A percentile compares a stretch with the other conserved stretches of the same genome.
Evolutionary conservation across 768 basidiomycete genomes (phyloP).

Genomic region (Rhodosporidiobolus odoratus): DNA sequence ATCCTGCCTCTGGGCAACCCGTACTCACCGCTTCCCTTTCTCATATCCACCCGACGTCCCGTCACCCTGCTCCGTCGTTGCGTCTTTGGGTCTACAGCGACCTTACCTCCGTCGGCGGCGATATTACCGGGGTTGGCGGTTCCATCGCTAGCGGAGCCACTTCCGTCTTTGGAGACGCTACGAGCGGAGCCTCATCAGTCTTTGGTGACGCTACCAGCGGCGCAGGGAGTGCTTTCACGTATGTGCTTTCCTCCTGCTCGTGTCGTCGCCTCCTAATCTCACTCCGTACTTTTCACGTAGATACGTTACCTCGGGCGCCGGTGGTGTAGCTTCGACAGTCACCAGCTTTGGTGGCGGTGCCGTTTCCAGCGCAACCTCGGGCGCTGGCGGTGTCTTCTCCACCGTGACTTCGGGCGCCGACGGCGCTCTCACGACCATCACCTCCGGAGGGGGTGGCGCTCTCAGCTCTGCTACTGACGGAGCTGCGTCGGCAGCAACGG

Average conservation of each 20-base stretch:
- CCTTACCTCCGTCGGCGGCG: slow-evolving; percentile 6
- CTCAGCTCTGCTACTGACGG: not conserved
- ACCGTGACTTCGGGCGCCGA: slow-evolving; percentile 1
- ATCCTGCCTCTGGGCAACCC: not conserved
- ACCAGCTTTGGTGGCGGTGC: not conserved
- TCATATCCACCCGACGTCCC: not conserved
- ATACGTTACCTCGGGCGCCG: not conserved
- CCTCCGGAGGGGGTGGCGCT: not conserved
- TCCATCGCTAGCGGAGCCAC: slow-evolving; percentile 4
- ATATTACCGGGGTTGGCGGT: slow-evolving; percentile 8
- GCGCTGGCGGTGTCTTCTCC: not conserved
- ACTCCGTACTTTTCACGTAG: not conserved
- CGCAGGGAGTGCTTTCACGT: not conserved
- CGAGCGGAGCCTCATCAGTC: not conserved
- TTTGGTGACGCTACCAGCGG: not conserved
- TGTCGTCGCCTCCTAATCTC: not conserved
- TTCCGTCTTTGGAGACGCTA: slow-evolving; percentile 10
- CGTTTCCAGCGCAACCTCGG: slow-evolving; percentile 2
- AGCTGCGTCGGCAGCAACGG: not conserved
- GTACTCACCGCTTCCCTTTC: too few species aligned
- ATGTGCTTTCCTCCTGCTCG: too few species aligned
- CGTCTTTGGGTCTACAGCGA: not conserved
- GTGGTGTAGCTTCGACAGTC: not conserved
- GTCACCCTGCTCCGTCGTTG: not conserved
- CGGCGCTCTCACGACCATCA: not conserved